Percentiles rank a stretch among this genome's conserved stretches.
Conservation (phyloP, 2,329 filamentous ascomycete species). For the Fusarium pininemorale region DNA sequence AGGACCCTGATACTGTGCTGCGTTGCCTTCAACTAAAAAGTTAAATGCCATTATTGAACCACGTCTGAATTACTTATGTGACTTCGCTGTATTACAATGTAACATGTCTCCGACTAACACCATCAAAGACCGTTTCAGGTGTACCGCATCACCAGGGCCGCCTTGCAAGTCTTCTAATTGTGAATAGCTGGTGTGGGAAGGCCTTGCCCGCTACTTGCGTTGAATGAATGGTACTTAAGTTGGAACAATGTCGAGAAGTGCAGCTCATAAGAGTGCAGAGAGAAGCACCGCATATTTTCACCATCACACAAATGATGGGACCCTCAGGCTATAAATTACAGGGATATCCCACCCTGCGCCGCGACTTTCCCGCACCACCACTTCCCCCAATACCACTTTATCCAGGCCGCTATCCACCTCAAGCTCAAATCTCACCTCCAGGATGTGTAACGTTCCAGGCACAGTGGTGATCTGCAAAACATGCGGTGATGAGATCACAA, state of each 20-base stretch:
- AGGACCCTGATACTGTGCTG: no score
- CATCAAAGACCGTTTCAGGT: neutral
- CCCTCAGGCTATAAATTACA: neutral
- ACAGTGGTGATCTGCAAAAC: neutral
- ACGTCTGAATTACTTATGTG: no score
- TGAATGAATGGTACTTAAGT: fast-evolving
- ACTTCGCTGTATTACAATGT: neutral
- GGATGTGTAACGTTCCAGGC: neutral
- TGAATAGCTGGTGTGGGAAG: neutral
- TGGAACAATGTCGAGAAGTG: fast-evolving
- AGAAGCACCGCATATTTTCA: neutral
- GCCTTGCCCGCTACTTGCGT: neutral
- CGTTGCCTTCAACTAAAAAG: neutral
- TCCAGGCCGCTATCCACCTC: neutral
- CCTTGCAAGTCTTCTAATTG: fast-evolving
- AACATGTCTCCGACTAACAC: fast-evolving
- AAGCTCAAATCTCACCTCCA: fast-evolving
- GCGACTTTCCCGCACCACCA: fast-evolving
- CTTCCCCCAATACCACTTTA: no score
- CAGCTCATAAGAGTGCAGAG: fast-evolving
- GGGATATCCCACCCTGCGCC: fast-evolving
- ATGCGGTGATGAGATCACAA: neutral
- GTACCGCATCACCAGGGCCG: neutral
- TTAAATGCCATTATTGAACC: neutral
- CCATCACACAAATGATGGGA: fast-evolving